Evolutionary conservation across 331 rosid species (phyloP), one percentile per base, ranked within the genome.

Genomic region (Prunus yedoensis): DNA sequence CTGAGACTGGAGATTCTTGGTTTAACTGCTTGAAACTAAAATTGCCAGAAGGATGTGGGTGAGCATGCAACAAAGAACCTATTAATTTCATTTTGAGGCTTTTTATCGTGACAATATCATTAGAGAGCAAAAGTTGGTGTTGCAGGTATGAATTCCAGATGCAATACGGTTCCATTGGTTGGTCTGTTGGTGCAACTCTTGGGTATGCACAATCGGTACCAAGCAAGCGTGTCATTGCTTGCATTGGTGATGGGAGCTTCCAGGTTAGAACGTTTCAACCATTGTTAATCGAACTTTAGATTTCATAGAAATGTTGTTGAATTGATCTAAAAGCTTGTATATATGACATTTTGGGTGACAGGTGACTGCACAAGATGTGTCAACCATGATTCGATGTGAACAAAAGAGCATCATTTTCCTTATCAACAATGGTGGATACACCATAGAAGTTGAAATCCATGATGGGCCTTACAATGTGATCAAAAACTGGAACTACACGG

Each of bases 111-210:
- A 21, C 21, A 46, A 47, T 8, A 67, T 35, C 41, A 74, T 73
- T 23, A 69, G 41, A 60, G 60, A 77, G 27, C 14, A 76, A 60
- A 69, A 77, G 77, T 59, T 79, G 83, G 74, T 74, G 51, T 80
- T 85, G 81, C 83, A 86, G 90, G 79, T 87, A 87, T n/a, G 88
- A 87, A 30, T 84, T 86, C 79, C 88, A 86, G n/a, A 86, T 86
- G 86, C 90, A 83, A 28, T 86, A 83, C 70, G 81, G 86, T 15
- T 83, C 90, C 10, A 84, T 84, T 49, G 89, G 89, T 14, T 86
- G 87, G 89, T 86, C 85, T 13, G 87, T 86, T 58, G 89, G 87
- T 54, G 89, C 85, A 25, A 83, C 87, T 1, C 81, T 83, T 50
- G 87, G 89, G 66, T 86, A 86, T 76, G 87, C 87, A 35, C 87